phyloP scores from a whole-genome alignment of 352 stramenopile species.

The Globisporangium takayamanum region DNA sequence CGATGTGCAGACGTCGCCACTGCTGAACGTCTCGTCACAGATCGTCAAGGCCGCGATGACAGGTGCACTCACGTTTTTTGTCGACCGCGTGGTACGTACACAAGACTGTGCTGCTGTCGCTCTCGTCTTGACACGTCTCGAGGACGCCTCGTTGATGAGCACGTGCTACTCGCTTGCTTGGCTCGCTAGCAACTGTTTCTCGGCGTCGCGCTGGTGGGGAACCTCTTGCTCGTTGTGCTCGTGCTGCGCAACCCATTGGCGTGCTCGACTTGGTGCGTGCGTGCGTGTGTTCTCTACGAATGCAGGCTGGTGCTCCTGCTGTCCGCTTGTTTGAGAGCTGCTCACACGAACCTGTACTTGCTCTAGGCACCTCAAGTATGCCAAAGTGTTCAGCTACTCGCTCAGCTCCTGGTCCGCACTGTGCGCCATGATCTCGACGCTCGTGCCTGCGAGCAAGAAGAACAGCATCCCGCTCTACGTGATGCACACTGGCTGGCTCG shows the following conservation, averaged over 20 bases:
- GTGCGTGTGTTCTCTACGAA: background rate
- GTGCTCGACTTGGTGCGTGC: constrained; percentile 30
- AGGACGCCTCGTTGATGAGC: no score
- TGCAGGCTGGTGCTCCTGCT: background rate
- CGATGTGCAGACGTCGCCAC: constrained; percentile 28
- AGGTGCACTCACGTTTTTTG: constrained; percentile 29
- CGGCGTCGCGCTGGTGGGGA: constrained; percentile 19
- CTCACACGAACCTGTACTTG: background rate
- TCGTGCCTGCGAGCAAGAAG: constrained; percentile 10
- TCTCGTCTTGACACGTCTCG: background rate
- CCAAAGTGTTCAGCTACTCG: constrained; percentile 33
- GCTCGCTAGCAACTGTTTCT: constrained; percentile 17
- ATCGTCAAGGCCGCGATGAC: constrained; percentile 35
- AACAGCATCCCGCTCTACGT: constrained; percentile 19
- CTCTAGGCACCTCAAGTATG: constrained; percentile 26
- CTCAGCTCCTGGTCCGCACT: constrained; percentile 30
- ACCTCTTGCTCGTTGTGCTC: constrained; percentile 25
- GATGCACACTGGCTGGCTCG: constrained; percentile 6
- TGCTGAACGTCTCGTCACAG: constrained; percentile 30
- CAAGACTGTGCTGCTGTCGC: background rate
- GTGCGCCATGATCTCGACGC: constrained; percentile 25
- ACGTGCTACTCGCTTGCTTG: background rate
- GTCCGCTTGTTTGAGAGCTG: background rate
- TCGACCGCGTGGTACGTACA: constrained; percentile 24
- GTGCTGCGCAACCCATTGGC: constrained; percentile 17